phyloP scores from a whole-genome alignment of 345 rosid species.

The Viola odorata region DNA sequence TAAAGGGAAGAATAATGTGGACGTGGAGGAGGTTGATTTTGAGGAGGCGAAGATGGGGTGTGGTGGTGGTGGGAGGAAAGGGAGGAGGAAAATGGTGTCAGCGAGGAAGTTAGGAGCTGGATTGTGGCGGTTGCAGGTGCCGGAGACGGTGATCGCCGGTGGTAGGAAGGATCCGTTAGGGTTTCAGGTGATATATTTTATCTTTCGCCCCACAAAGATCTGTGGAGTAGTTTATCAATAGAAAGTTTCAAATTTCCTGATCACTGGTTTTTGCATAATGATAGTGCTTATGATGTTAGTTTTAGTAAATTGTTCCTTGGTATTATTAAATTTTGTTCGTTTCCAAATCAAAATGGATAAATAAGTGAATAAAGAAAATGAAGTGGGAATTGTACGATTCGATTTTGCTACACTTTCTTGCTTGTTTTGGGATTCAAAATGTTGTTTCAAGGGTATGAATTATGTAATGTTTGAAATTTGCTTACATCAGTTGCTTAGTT shows the following conservation, averaged over 20 bases:
- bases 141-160: conserved; percentile 35
- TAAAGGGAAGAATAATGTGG: conserved; percentile 36
- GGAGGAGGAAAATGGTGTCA: conserved; percentile 45
- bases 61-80: conserved; percentile 20
- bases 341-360: too few species aligned
- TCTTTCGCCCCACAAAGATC: conserved; percentile 12
- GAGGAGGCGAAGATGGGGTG: conserved; percentile 21
- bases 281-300: too few species aligned
- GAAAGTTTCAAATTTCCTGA: background rate
- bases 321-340: too few species aligned
- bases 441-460: too few species aligned
- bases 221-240: background rate
- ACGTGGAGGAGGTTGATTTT: conserved; percentile 34
- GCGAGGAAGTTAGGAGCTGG: conserved; percentile 90
- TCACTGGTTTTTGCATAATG: background rate
- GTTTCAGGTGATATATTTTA: conserved; percentile 45
- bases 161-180: conserved; percentile 47
- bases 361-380: too few species aligned
- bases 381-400: too few species aligned
- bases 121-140: conserved; percentile 74
- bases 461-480: too few species aligned
- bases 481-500: too few species aligned
- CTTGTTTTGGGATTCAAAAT: too few species aligned
- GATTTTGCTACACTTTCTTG: too few species aligned
- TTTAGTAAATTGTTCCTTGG: too few species aligned